Percentiles rank a stretch among this genome's conserved stretches.
Evolutionary conservation across 2,329 filamentous ascomycete genomes (phyloP).

Genomic region (Arthrobotrys iridis): DNA sequence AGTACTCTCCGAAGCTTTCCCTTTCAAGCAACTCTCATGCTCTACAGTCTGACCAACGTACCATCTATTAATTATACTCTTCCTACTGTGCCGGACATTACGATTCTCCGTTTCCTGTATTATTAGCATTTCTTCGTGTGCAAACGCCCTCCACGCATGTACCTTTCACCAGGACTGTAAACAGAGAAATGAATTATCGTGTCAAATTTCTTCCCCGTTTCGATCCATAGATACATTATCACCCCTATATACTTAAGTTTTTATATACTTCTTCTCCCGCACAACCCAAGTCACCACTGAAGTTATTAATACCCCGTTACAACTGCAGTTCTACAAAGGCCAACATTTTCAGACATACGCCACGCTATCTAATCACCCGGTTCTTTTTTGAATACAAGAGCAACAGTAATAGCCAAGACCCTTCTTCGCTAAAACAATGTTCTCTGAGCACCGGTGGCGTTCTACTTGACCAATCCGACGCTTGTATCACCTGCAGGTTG

Average conservation of each 20-base stretch:
- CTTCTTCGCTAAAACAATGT: neutral
- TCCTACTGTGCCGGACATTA: constrained; percentile 19
- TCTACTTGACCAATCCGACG: neutral
- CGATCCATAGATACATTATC: too few species aligned
- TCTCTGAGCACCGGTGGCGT: neutral
- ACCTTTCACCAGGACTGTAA: neutral
- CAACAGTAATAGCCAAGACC: neutral
- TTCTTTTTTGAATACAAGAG: neutral
- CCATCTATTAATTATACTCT: neutral
- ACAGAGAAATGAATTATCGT: neutral
- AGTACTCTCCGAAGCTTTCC: neutral
- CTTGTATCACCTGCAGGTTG: constrained; percentile 8
- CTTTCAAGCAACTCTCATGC: neutral
- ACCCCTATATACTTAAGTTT: too few species aligned
- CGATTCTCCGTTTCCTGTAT: constrained; percentile 10
- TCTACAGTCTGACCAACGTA: neutral
- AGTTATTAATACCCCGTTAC: too few species aligned
- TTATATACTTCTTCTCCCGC: too few species aligned
- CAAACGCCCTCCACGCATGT: neutral
- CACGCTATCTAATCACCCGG: neutral
- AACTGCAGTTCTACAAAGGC: neutral
- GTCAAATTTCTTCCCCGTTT: neutral
- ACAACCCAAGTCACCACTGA: too few species aligned
- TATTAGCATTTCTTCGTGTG: neutral
- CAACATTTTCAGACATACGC: neutral